Conservation (phyloP, 768 basidiomycete genomes). For the Termitomyces sp. region DNA sequence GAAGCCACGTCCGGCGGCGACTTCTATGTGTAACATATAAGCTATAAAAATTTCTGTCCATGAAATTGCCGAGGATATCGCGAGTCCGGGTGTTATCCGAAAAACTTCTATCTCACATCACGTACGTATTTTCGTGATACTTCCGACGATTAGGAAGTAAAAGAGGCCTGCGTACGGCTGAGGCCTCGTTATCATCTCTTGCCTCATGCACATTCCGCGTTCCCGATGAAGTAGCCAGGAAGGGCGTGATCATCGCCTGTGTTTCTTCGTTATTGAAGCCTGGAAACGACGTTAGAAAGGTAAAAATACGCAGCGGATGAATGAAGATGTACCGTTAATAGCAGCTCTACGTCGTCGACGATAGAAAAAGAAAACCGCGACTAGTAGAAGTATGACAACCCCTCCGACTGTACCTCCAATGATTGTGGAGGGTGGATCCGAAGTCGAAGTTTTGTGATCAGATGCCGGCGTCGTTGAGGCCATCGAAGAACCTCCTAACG, state of each 20-base stretch:
- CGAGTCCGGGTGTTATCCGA: neutral
- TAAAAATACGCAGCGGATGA: neutral
- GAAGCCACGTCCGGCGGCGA: neutral
- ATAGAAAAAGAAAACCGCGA: neutral
- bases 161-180: neutral
- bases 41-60: neutral
- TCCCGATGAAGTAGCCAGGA: neutral
- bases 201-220: neutral
- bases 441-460: neutral
- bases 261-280: neutral
- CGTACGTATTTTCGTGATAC: neutral
- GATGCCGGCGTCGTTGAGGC: neutral
- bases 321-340: neutral
- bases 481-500: neutral
- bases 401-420: constrained; percentile 1
- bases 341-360: neutral
- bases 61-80: neutral
- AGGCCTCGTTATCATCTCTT: neutral
- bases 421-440: neutral
- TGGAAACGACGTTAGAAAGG: neutral
- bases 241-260: neutral
- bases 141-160: neutral
- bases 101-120: neutral
- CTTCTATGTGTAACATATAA: neutral
- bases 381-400: neutral